Base-by-base conservation (phyloP, 805 yeast genomes). In the Starmerella khaoyaiensis region DNA sequence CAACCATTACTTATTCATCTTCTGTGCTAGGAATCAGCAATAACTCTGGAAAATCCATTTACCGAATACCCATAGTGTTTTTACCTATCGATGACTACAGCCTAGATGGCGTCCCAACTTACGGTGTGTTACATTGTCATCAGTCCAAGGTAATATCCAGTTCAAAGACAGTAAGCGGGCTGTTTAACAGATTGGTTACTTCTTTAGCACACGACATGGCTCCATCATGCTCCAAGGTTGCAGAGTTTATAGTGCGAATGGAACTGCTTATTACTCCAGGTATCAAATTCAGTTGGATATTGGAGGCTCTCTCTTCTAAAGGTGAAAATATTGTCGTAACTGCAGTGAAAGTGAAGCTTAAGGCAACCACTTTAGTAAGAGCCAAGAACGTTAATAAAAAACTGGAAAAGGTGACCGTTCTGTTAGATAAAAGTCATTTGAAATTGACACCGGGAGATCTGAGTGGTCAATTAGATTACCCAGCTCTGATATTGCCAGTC, bases 401-500 rank as follows among this genome's bases (percentile, higher is more conserved):
- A 4, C 18, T 34, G 12, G 50, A 40, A 15, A 16, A 26, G 7
- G 15, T 25, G 4, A 18, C 27, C 3, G 27, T 26, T 15, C 35
- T 47, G 15, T 18, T 38, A 6, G 33, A 35, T 4, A 11, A 19
- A n/a, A 3, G 21, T 10, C 31, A 44, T 15, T 28, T 46, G 23
- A 21, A 31, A 11, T 9, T 44, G 22, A 11, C 17, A 10, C 5
- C 21, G 62, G 38, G 67, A 22, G 47, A 42, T 28, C 6, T 45
- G 16, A 37, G 39, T 6, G 24, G 42, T 2, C 46, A 42, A 23
- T 33, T 45, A 7, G 32, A 28, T 16, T 18, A 16, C 20, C 21
- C 42, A 19, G 62, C 60, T 42, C 63, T 71, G 29, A 51, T 57
- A 3, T 43, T 71, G 14, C 76, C 79, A 0, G 65, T 62, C 31